These are phyloP conservation scores for Colletotrichum kahawae DNA, from an alignment of 2,329 filamentous ascomycete species.

Conservation along the genomic window DNA sequence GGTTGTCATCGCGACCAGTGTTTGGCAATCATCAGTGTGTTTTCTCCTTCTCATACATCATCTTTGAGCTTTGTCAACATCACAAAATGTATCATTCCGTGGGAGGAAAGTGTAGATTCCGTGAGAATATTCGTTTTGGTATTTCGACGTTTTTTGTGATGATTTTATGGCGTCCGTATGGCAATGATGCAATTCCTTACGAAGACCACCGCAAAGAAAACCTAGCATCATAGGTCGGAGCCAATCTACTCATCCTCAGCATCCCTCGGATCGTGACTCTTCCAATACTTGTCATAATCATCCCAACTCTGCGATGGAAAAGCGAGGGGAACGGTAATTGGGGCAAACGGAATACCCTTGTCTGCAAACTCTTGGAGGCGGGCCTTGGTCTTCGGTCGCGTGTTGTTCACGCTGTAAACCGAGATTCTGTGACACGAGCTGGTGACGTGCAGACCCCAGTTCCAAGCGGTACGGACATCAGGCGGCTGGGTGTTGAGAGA, in stretches of 20 bases:
- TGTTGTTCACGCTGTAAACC: slow-evolving; percentile 67
- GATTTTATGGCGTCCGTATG: neutral
- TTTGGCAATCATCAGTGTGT: neutral
- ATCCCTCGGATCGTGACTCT: slow-evolving; percentile 30
- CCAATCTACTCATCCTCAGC: slow-evolving; percentile 25
- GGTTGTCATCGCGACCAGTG: neutral
- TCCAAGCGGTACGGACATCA: slow-evolving; percentile 61
- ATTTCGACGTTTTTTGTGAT: neutral
- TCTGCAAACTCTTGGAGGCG: slow-evolving; percentile 58
- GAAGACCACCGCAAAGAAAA: neutral
- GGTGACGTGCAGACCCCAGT: slow-evolving; percentile 71
- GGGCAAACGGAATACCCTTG: slow-evolving; percentile 49
- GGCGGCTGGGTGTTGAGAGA: slow-evolving; percentile 64
- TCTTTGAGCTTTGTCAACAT: no score
- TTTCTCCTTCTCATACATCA: neutral
- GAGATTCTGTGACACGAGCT: slow-evolving; percentile 64
- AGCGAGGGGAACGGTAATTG: slow-evolving; percentile 58
- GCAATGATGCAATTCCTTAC: neutral
- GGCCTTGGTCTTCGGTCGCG: slow-evolving; percentile 48
- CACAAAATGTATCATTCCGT: no score
- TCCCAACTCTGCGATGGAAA: slow-evolving; percentile 54
- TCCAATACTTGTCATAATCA: slow-evolving; percentile 46
- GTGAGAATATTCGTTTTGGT: no score
- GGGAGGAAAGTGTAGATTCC: no score
- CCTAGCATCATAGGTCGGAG: neutral